Base-by-base conservation (phyloP, 257 asterid genomes). In the Nicotiana benthamiana region DNA sequence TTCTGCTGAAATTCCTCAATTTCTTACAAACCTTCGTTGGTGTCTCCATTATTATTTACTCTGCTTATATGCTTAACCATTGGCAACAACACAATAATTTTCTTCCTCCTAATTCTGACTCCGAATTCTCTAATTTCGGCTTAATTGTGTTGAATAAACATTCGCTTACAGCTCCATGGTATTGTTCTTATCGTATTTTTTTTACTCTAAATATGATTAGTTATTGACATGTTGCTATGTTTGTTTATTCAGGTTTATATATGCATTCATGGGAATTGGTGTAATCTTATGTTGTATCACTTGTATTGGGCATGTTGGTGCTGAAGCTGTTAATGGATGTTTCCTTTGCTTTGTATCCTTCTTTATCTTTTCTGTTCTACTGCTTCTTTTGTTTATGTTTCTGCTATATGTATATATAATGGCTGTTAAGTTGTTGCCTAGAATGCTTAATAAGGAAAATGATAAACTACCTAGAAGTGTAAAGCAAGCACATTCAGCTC, bases 281-380 rank as follows among this genome's bases (percentile, higher is more conserved):
- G 79, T 93, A 79, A 67, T 88, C 85, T 80, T 93, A 28, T 91
- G 92, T 75, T 87, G 90, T 57, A 86, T 90, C 78, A 81, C 88
- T 82, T 90, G 86, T 80, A 86, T 88, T 24, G 98, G 98, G 43
- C 91, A 93, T 83, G 81, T 91, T 87, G 97, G 92, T 20, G 96
- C 98, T 9, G 98, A 94, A 89, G 94, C 92, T 80, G 88, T 91
- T 85, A 94, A 87, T 80, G 94, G 96, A 26, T 90, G 97, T 85
- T 94, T 92, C 90, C 97, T 93, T 88, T 94, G 97, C 86, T 93
- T 90, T 81, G 98, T 94, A 94, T 93, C 98, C 93, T 92, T 85
- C 63, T 43, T 59, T 17, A 13, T 1, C 34, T 17, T 36, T 77
- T 59, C 6, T 5, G 7, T 77, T 59, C 1, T 36, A 77, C 15